Conservation (phyloP, 176 grass and related monocot species). For the Bolboschoenus planiculmis region DNA sequence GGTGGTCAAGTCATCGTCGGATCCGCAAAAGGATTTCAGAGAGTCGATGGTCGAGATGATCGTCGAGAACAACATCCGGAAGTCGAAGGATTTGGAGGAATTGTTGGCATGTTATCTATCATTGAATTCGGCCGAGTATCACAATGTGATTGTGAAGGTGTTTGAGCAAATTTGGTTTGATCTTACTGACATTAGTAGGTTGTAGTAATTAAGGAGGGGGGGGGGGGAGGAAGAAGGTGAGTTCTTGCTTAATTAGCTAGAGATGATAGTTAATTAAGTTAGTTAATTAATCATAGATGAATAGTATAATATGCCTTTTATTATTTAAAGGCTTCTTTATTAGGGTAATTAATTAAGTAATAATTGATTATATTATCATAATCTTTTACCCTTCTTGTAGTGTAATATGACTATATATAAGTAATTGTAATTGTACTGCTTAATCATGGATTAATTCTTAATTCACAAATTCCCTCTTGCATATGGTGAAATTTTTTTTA, state of each 20-base stretch:
- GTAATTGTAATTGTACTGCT: conserved; percentile 1
- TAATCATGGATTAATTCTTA: neutral
- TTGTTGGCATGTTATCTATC: conserved; percentile 40
- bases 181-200: conserved; percentile 24
- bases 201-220: too few relatives aligned
- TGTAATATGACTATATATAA: neutral
- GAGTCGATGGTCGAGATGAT: conserved; percentile 48
- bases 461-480: neutral
- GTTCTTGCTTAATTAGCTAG: neutral
- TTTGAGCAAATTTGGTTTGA: conserved; percentile 47
- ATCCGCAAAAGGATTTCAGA: conserved; percentile 30
- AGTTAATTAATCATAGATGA: conserved; percentile 2
- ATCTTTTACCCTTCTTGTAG: neutral
- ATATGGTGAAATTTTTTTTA: neutral
- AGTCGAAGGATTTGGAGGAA: conserved; percentile 29
- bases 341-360: neutral
- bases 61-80: conserved; percentile 19
- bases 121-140: conserved; percentile 35
- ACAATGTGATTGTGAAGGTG: conserved; percentile 35
- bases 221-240: neutral
- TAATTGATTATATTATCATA: neutral
- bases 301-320: neutral
- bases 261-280: neutral
- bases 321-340: neutral
- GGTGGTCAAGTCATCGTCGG: conserved; percentile 25